Percentiles rank a stretch among this genome's conserved stretches.
Evolutionary conservation across 1,284 basidiomycete genomes (phyloP).

Genomic region (Sanghuangporus baumii): DNA sequence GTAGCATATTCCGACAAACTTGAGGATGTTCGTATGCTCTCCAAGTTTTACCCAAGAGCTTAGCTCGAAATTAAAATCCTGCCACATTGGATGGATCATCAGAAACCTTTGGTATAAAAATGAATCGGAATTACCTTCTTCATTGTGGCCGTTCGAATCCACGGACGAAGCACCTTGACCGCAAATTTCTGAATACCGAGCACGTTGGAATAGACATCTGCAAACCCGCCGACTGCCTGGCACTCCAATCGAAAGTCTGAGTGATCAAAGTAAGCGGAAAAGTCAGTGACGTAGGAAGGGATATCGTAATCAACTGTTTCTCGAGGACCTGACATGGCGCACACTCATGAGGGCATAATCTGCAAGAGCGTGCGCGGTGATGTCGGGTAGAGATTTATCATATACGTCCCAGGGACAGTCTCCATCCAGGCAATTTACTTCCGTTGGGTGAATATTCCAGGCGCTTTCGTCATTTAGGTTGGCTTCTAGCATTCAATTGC

Average conservation of each 20-base stretch:
- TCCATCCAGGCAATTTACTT: not conserved
- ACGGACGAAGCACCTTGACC: not conserved
- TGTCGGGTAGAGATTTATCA: not conserved
- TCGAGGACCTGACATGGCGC: not conserved
- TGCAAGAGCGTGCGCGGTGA: not conserved
- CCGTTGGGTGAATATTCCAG: not conserved
- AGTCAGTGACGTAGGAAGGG: slow-evolving; percentile 3
- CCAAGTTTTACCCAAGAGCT: slow-evolving; percentile 3
- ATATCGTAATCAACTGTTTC: not conserved
- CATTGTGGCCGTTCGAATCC: not conserved
- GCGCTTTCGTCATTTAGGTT: not conserved
- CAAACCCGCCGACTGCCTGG: not conserved
- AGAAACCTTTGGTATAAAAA: not conserved
- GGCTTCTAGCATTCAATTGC: not conserved
- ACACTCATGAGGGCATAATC: not conserved
- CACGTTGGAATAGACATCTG: not conserved
- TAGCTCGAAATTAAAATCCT: slow-evolving; percentile 7
- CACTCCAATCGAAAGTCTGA: not conserved
- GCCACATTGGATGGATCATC: not conserved
- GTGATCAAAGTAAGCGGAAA: not conserved
- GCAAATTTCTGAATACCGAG: slow-evolving; percentile 3
- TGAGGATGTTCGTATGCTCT: slow-evolving; percentile 6
- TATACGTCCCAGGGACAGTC: not conserved
- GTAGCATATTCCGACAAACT: slow-evolving; percentile 3
- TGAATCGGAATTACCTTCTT: not conserved